phyloP scores from a whole-genome alignment of 2,329 filamentous ascomycete genomes.

The Fusarium secorum region DNA sequence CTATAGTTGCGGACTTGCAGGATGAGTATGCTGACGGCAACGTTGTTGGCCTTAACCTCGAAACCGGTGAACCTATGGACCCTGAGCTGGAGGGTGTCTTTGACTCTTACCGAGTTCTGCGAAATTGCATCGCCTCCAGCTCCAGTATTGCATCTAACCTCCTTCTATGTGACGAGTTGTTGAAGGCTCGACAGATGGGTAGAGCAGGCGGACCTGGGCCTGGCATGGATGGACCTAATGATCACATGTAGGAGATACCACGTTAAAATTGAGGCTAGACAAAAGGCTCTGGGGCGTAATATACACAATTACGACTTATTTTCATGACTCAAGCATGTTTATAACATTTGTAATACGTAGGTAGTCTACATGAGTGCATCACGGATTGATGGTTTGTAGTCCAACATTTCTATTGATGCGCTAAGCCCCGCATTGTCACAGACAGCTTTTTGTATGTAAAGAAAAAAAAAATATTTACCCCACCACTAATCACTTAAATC shows the following conservation, averaged over 20 bases:
- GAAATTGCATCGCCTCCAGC: constrained; percentile 93
- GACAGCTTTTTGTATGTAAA: constrained; percentile 33
- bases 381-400: background rate
- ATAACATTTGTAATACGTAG: background rate
- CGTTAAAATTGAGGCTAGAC: constrained; percentile 49
- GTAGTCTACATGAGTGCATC: background rate
- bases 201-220: constrained; percentile 68
- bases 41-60: constrained; percentile 83
- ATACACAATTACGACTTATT: constrained; percentile 35
- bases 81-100: constrained; percentile 91
- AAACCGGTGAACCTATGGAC: constrained; percentile 92
- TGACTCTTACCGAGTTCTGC: constrained; percentile 93
- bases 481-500: constrained; percentile 44
- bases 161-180: constrained; percentile 92
- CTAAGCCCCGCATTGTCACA: constrained; percentile 46
- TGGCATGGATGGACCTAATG: constrained; percentile 68
- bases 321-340: background rate
- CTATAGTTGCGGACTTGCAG: constrained; percentile 80
- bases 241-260: constrained; percentile 57
- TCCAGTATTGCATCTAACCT: constrained; percentile 96
- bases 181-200: constrained; percentile 97
- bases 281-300: constrained; percentile 45
- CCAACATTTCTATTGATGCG: constrained; percentile 18
- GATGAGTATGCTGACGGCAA: constrained; percentile 87
- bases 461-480: constrained; percentile 53